Base-by-base conservation (phyloP, 1,139 yeast genomes). In the Pichia sp. region DNA sequence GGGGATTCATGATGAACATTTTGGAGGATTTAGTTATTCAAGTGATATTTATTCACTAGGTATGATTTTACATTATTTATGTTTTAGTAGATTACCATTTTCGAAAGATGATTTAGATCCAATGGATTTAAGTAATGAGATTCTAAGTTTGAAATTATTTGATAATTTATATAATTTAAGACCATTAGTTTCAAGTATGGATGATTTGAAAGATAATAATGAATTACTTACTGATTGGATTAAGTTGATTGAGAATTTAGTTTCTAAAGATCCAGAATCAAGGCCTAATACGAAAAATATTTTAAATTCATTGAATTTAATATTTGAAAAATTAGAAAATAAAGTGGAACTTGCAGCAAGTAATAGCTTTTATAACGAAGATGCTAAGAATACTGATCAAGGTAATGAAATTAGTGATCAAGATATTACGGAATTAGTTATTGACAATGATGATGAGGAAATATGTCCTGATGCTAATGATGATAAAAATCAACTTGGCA, bases 11-110 rank as follows among this genome's bases (percentile, higher is more conserved):
- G 75, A 25, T 19, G 41, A 7, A 27, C 44, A 44, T 19, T 48
- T 46, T 34, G 53, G 53, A 41, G 81, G 84, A 49, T 87, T 84
- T 61, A 77, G 84, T 10, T 81, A 77, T 62, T 78, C 80, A 47
- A 82, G 96, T 33, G 97, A 89, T 66, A 75, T 87, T 48, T 89
- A 87, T 64, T 85, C 96, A 0, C 67, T 89, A 42, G 97, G 96
- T 0, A 79, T 90, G 80, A 85, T 88, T 36, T 68, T 88, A 47
- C 83, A 87, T 64, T 87, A 78, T 65, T 67, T 89, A 51, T 81
- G 91, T 56, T 84, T 83, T 63, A 87, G 90, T 1, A 70, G 70
- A 28, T 69, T 88, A 39, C 96, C 96, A 0, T 88, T 79, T 58
- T 73, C 71, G 39, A 77, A 75, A 14, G 59, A 53, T 25, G 33